Base-by-base conservation (phyloP, 805 yeast species). In the Pichia phayaonensis region DNA sequence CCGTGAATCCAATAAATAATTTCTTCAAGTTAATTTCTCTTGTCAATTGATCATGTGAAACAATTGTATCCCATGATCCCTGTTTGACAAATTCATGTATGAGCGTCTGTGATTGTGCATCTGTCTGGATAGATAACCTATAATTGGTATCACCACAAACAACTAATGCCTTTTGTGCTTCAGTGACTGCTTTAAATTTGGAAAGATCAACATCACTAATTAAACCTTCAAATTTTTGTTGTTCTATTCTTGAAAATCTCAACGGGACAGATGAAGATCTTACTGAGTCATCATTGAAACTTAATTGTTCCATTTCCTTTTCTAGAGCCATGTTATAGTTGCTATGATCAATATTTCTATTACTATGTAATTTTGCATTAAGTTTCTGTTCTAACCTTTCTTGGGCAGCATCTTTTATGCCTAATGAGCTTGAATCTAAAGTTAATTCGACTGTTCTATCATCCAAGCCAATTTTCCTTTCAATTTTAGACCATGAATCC, bases 81-180 rank as follows among this genome's bases (percentile, higher is more conserved):
- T 50, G 38, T 31, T 20, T 41, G 16, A 55, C 49, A 10, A 48
- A 40, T 11, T 46, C 34, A 21, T 52, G 39, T 21, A 55, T 41
- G 31, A 38, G 34, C n/a, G 46, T 24, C 40, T 45, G 42, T 11
- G 52, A 49, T 26, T 49, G 29, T n/a, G 27, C 53, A 24, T 62
- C 64, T 8, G 44, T n/a, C 1, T 52, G 54, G 11, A 49, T 23
- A 12, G 60, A 57, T 0, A 69, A 59, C 45, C 86, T 66, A 56
- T 77, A 80, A 57, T 81, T 80, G 50, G 80, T 60, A 56, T 80
- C 86, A 8, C 86, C 86, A 27, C 73, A 66, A 13, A 75, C 61
- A 22, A 80, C 61, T 0, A 71, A 61, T 49, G 21, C 67, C 56
- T 34, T 62, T 55, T 11, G 56, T 45, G 21, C 59, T 46, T 21